These are phyloP conservation scores for Mortierella antarctica DNA, from an alignment of 192 early-diverging fungal genomes.

Conservation along the genomic window DNA sequence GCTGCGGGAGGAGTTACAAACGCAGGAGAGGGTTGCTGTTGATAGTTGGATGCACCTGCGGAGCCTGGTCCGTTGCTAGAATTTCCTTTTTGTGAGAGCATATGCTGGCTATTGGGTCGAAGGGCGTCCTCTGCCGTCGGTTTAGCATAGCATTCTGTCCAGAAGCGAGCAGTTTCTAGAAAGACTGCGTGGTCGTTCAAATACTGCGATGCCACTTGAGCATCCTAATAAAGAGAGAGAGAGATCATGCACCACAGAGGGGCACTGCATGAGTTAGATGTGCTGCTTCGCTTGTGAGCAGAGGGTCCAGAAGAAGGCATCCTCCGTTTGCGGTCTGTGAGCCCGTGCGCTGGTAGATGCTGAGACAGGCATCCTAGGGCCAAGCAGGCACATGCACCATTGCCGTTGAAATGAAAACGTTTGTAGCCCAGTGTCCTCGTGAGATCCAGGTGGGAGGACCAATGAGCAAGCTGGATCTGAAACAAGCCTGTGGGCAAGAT, in stretches of 20 bases:
- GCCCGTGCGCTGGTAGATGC: too few relatives aligned
- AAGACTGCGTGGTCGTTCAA: constrained; percentile 53
- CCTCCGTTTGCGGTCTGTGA: too few relatives aligned
- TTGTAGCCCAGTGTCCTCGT: too few relatives aligned
- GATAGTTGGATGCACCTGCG: not conserved
- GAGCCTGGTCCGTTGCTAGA: not conserved
- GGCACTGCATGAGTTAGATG: not conserved
- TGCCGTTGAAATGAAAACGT: too few relatives aligned
- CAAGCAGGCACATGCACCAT: too few relatives aligned
- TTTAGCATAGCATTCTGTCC: constrained; percentile 64
- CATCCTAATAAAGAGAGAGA: constrained; percentile 48
- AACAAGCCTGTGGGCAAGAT: too few relatives aligned
- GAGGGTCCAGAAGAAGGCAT: not conserved
- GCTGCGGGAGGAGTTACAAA: constrained; percentile 5
- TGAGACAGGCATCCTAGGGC: too few relatives aligned
- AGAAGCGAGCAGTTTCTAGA: constrained; percentile 55
- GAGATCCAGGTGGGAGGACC: too few relatives aligned
- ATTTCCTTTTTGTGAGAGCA: not conserved
- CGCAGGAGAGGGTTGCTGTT: constrained; percentile 9
- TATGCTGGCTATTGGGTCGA: not conserved
- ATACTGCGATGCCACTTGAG: constrained; percentile 64
- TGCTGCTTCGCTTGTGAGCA: not conserved
- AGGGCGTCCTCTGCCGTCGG: constrained; percentile 17
- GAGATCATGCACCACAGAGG: not conserved
- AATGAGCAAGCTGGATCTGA: too few relatives aligned